Evolutionary conservation across 345 rosid genomes (phyloP).

Genomic region (Hirschfeldia incana): DNA sequence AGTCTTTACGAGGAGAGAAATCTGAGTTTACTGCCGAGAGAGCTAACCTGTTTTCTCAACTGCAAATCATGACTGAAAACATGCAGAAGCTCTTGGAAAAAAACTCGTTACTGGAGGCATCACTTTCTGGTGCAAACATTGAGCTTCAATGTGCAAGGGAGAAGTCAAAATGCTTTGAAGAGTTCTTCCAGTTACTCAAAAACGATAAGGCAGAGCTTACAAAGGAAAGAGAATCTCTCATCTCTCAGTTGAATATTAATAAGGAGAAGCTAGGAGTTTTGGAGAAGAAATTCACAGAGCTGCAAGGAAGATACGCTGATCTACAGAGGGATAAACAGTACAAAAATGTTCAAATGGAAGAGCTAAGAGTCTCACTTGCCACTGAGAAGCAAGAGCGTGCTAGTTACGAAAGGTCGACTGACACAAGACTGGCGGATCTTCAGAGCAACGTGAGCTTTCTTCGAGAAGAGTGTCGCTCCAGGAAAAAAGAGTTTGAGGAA

Average conservation of each 20-base stretch:
- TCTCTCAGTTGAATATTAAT: conserved; percentile 58
- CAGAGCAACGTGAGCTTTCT: conserved; percentile 66
- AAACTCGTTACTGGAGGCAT: conserved; percentile 55
- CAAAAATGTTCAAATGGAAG: conserved; percentile 60
- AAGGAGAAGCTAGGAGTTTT: conserved; percentile 59
- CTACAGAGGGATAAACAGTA: conserved; percentile 71
- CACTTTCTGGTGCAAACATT: conserved; percentile 63
- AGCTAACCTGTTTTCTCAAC: conserved; percentile 75
- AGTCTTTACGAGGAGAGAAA: conserved; percentile 72
- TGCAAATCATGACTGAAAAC: conserved; percentile 70
- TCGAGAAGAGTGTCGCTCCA: conserved; percentile 66
- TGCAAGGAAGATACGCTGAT: conserved; percentile 62
- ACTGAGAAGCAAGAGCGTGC: conserved; percentile 69
- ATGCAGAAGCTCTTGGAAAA: conserved; percentile 70
- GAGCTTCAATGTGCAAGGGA: conserved; percentile 73
- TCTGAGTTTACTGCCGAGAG: conserved; percentile 65
- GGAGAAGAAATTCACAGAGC: conserved; percentile 61
- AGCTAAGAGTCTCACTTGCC: conserved; percentile 59
- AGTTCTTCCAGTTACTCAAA: conserved; percentile 64
- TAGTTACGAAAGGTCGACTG: conserved; percentile 59
- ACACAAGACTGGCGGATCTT: conserved; percentile 63
- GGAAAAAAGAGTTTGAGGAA: conserved; percentile 87
- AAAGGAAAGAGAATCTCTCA: conserved; percentile 55
- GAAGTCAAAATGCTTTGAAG: conserved; percentile 73
- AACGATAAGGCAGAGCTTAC: conserved; percentile 66